Base-by-base conservation (phyloP, 2,329 filamentous ascomycete species). In the Neopestalotiopsis sp. region DNA sequence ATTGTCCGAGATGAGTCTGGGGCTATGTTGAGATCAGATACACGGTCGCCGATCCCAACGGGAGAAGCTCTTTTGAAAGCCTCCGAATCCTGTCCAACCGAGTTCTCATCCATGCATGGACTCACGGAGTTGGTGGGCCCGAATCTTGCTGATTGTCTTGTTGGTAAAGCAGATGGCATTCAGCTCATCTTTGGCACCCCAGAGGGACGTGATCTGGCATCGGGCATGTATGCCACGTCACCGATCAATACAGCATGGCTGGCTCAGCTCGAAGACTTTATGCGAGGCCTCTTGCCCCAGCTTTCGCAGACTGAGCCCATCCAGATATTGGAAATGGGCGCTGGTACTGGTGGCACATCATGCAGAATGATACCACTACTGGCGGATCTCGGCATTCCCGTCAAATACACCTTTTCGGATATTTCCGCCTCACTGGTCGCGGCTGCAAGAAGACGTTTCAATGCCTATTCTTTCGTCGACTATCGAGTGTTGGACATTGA, bases 371-470 rank as follows among this genome's bases (percentile, higher is more conserved):
- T 56, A 9, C 63, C 63, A 1, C 6, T 65, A 1, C 73, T 83
- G 2, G 74, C 73, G 1, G 28, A 58, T 0, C 70, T 76, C 1
- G 75, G 75, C 5, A 66, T 78, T 0, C 73, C 76, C 0, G 74
- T 81, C 30, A 73, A 76, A 57, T 84, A 84, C 69, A 81, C 78
- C 0, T 81, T 83, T 65, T 83, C 82, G 1, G 82, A 84, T 56
- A 69, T 84, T 2, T 74, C 79, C 2, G 40, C 74, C 1, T 76
- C 76, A 0, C 72, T 82, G 14, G 78, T 82, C 0, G 73, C 72
- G 4, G 66, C 68, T 0, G 77, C 77, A 1, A 69, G 74, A 3
- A 73, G 73, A 30, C 57, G 57, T 4, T 77, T 75, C 56, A 69
- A 66, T 32, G 45, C 71, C 20, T 73, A 74, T 59, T 71, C 71